Conservation (phyloP, 23 red algal genomes). For the Gracilaria vermiculophylla region DNA sequence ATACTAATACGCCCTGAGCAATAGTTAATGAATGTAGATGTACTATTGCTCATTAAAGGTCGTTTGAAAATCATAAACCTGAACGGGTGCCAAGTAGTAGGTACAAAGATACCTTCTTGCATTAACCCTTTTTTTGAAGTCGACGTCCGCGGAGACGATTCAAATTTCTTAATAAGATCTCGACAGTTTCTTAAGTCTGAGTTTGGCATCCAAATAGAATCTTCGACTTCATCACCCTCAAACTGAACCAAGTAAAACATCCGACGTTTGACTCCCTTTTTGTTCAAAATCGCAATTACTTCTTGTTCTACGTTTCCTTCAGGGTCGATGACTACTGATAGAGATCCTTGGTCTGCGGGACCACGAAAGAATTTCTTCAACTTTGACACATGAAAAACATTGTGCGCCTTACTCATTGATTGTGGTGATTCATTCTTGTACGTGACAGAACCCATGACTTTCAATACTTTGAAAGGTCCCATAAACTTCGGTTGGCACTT, state of each 20-base stretch:
- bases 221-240: neutral
- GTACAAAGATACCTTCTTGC: too few relatives aligned
- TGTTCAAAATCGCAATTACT: neutral
- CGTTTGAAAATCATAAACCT: too few relatives aligned
- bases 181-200: neutral
- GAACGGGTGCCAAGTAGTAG: too few relatives aligned
- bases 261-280: neutral
- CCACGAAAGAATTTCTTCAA: neutral
- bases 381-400: slow-evolving; percentile 41
- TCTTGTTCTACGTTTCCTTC: neutral
- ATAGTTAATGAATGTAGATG: too few relatives aligned
- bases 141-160: neutral
- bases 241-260: slow-evolving; percentile 15
- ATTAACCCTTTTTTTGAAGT: neutral
- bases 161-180: neutral
- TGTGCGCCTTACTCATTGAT: slow-evolving; percentile 15
- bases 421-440: slow-evolving; percentile 30
- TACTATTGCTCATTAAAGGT: too few relatives aligned
- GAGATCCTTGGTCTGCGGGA: neutral
- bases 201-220: neutral
- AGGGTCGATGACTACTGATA: neutral
- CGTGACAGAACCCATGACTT: slow-evolving; percentile 40
- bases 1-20: too few relatives aligned
- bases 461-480: slow-evolving; percentile 13
- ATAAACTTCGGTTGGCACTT: slow-evolving; percentile 25